Conservation (phyloP, 164 flowering plant species). For the Cinnamomum micranthum region DNA sequence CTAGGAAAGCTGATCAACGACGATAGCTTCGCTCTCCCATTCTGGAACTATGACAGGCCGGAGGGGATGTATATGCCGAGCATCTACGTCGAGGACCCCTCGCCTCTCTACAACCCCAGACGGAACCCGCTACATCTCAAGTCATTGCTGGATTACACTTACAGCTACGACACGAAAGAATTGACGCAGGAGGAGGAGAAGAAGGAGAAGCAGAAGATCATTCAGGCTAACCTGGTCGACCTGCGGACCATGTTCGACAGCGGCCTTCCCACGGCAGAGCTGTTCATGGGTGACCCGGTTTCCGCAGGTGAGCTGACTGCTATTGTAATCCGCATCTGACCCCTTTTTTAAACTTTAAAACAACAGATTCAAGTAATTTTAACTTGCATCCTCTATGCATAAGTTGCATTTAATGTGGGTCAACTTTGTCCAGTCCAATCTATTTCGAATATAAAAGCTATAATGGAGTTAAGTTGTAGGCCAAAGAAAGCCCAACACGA, state of each 20-base stretch:
- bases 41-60: slow-evolving; percentile 7
- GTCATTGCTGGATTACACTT: not conserved
- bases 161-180: not conserved
- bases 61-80: slow-evolving; percentile 10
- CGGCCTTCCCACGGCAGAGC: not conserved
- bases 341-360: too few species aligned
- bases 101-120: slow-evolving; percentile 9
- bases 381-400: too few species aligned
- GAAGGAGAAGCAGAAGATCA: not conserved
- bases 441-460: too few species aligned
- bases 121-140: not conserved
- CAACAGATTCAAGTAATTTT: too few species aligned
- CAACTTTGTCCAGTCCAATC: too few species aligned
- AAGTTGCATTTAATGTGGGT: too few species aligned
- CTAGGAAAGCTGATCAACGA: slow-evolving; percentile 5
- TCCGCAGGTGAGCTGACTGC: not conserved
- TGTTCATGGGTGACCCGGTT: slow-evolving; percentile 7
- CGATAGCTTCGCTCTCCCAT: slow-evolving; percentile 9
- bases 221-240: not conserved
- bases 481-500: too few species aligned
- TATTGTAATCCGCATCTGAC: too few species aligned
- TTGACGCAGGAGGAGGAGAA: not conserved
- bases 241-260: not conserved
- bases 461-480: too few species aligned
- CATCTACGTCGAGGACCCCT: not conserved